Base-by-base conservation (phyloP, 2,329 filamentous ascomycete species). In the Ophiocordyceps robertsii region DNA sequence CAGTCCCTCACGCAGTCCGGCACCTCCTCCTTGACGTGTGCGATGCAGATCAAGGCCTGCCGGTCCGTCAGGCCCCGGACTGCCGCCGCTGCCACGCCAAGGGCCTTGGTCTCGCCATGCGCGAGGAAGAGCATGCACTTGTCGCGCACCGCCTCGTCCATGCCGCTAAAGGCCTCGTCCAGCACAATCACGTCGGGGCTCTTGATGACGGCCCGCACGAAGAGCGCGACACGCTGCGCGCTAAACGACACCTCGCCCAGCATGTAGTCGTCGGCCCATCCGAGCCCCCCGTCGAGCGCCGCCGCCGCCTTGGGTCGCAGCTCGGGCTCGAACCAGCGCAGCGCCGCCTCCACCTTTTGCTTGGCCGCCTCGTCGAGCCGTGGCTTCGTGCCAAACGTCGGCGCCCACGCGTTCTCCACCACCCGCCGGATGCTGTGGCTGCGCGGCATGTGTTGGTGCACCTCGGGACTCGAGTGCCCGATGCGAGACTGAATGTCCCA, bases 401-500 rank as follows among this genome's bases (percentile, higher is more conserved):
- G 85, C 2, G 88, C 82, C 82, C 87, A 96, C 0, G 90, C 88
- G 40, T 82, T 90, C 56, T 92, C 86, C 0, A 98, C 59, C 0
- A 86, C 75, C 40, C 82, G 72, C 2, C 86, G 75, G 10, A 95
- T 65, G 0, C 80, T 82, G 38, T 95, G 67, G 31, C 74, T 69
- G 39, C 82, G 80, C 1, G 92, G 90, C 65, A 96, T 95, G 60
- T 94, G 88, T 41, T 86, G 81, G 54, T 96, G 89, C 5, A 96
- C 84, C 58, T 96, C 92, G 0, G 92, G 92, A 47, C 86, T 93
- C 0, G 88, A 92, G 59, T 96, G 89, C 11, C 92, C 92, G 49
- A 98, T 85, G 21, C 85, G 80, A 1, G 80, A 72, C 59, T 96
- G 92, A 8, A 98, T 77, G 48, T 96, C 89, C 69, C 94, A 96